phyloP scores from a whole-genome alignment of 2,329 filamentous ascomycete genomes.

The Lachnellula suecica region DNA sequence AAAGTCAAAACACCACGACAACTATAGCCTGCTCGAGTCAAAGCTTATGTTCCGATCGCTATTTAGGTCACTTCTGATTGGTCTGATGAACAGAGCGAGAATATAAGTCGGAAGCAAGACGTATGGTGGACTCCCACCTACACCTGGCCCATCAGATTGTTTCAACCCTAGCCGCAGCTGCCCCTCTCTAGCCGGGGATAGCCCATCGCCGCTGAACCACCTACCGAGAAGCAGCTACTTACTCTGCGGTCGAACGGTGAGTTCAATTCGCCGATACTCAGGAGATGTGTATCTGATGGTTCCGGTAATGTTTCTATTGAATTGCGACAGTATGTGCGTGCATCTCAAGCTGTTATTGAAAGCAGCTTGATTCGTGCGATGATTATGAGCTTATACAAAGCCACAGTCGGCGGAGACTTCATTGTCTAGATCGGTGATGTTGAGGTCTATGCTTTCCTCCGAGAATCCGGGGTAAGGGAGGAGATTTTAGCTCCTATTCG shows the following conservation, averaged over 20 bases:
- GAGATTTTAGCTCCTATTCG: too few species aligned
- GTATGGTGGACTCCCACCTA: neutral
- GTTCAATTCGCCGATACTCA: too few species aligned
- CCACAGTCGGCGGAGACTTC: neutral
- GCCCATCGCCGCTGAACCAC: neutral
- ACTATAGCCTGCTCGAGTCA: neutral
- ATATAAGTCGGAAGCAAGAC: conserved; percentile 8
- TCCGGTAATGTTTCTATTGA: too few species aligned
- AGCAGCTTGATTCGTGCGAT: neutral
- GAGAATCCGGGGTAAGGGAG: too few species aligned
- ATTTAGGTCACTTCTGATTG: neutral
- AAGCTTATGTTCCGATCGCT: neutral
- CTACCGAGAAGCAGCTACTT: neutral
- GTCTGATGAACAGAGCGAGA: conserved; percentile 1
- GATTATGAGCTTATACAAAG: too few species aligned
- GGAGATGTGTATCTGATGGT: too few species aligned
- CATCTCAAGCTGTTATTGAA: too few species aligned
- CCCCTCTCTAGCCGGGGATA: neutral
- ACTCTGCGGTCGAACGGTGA: too few species aligned
- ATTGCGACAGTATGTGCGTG: too few species aligned
- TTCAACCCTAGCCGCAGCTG: neutral
- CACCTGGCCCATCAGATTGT: neutral
- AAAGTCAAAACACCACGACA: neutral
- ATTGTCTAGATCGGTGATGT: neutral
- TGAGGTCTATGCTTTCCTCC: too few species aligned